Percentiles rank a stretch among this genome's conserved stretches.
Conservation (phyloP, 352 stramenopile species). For the Pelagophyceae sp. region DNA sequence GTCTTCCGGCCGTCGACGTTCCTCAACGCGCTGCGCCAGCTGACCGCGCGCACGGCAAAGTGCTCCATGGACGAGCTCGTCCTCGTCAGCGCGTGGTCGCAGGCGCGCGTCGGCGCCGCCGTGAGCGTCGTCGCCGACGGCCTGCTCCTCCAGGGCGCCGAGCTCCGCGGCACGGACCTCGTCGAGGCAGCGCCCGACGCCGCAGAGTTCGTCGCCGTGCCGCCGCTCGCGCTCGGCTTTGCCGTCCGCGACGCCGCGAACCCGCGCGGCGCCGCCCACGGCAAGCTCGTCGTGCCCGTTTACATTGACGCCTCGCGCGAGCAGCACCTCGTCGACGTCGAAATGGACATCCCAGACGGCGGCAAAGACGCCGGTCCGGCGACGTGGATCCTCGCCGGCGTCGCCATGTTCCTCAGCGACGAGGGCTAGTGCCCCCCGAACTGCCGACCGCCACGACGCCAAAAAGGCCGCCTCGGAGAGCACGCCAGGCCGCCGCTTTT, state of each 20-base stretch:
- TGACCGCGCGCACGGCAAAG: conserved; percentile 65
- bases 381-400: conserved; percentile 63
- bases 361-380: conserved; percentile 44
- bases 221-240: conserved; percentile 60
- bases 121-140: conserved; percentile 46
- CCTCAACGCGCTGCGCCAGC: conserved; percentile 80
- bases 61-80: conserved; percentile 79
- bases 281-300: conserved; percentile 59
- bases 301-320: conserved; percentile 66
- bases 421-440: neutral
- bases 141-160: conserved; percentile 69
- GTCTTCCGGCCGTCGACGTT: conserved; percentile 84
- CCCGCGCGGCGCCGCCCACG: conserved; percentile 31
- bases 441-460: neutral
- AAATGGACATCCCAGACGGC: conserved; percentile 20
- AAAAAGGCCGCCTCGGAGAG: neutral
- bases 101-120: conserved; percentile 23
- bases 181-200: conserved; percentile 65
- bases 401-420: conserved; percentile 59
- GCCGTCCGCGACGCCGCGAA: conserved; percentile 27
- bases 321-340: conserved; percentile 63
- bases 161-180: conserved; percentile 57
- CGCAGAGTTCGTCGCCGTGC: conserved; percentile 63
- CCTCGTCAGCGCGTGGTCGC: conserved; percentile 72
- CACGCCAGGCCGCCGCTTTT: neutral